These are phyloP conservation scores for Drechslerella dactyloides DNA, from an alignment of 2,329 filamentous ascomycete species.

Conservation along the genomic window DNA sequence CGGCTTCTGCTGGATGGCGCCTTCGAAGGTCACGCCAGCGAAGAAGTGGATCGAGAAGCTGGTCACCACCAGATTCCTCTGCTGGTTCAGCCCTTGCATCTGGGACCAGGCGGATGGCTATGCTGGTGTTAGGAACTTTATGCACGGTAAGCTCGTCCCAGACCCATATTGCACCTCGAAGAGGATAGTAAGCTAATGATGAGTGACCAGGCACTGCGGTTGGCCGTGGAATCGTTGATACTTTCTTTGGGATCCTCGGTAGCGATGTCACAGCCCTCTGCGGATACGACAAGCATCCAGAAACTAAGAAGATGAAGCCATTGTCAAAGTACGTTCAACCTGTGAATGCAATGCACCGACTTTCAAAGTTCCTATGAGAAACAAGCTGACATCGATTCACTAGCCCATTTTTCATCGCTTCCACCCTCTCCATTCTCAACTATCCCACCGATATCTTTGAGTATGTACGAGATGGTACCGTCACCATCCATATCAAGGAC, in stretches of 20 bases:
- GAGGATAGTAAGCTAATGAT: constrained; percentile 63
- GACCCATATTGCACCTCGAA: constrained; percentile 59
- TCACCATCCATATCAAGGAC: constrained; percentile 65
- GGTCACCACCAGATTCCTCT: constrained; percentile 70
- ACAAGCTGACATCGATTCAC: background rate
- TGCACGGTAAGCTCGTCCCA: constrained; percentile 64
- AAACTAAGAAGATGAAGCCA: constrained; percentile 64
- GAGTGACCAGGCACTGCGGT: constrained; percentile 58
- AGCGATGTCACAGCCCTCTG: constrained; percentile 65
- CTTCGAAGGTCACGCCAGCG: constrained; percentile 70
- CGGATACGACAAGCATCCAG: constrained; percentile 64
- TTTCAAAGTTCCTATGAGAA: background rate
- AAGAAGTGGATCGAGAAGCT: constrained; percentile 73
- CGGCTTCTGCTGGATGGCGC: constrained; percentile 67
- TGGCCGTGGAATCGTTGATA: constrained; percentile 23
- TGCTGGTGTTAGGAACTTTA: constrained; percentile 63
- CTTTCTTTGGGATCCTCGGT: constrained; percentile 59
- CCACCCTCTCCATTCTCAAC: constrained; percentile 67
- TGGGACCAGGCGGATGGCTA: constrained; percentile 72
- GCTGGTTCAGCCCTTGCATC: constrained; percentile 76
- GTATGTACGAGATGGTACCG: constrained; percentile 63
- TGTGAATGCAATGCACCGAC: background rate
- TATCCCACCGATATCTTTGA: constrained; percentile 67
- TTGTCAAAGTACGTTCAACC: constrained; percentile 58
- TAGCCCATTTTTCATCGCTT: constrained; percentile 63